Base-by-base conservation (phyloP, 2,329 filamentous ascomycete species). In the Aspergillus pseudonomiae region DNA sequence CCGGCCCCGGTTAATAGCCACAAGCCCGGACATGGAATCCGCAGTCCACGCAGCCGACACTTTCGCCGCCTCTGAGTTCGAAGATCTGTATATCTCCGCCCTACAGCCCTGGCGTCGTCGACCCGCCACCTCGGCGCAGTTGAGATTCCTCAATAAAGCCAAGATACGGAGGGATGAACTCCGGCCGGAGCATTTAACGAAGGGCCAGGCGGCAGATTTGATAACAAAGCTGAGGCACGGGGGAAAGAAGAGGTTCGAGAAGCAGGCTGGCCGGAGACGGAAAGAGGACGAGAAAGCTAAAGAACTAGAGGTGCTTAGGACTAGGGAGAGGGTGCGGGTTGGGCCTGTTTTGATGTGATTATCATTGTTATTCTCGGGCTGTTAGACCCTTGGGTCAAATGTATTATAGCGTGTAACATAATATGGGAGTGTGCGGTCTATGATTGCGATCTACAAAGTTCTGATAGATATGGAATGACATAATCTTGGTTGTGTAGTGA, bases 211-310 rank as follows among this genome's bases (percentile, higher is more conserved):
- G 5, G 85, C 85, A 5, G 94, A 97, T 75, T 94, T 96, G 90
- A 96, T 98, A 67, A 96, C 92, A 9, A 96, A 96, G 77, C 74
- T 97, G 65, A 94, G 90, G 76, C 91, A 95, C 74, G 94, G 94
- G 0, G 92, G 91, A 1, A 83, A 86, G 82, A 76, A 91, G 79
- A 66, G 87, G 80, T 80, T 93, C 85, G 62, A 82, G 85, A 71
- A 81, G 79, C 60, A 64, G 30, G 65, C 62, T 57, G 63, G 65
- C 19, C 67, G 67, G 32, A 54, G 58, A 34, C 34, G 67, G 32
- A 63, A 62, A 28, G 62, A 65, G 32, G 59, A 59, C 21, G 60
- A 67, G 21, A 65, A 61, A 14, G 52, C 60, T 32, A 32, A 26
- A 28, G 59, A 61, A 21, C 10, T 62, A 11, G 63, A 56, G 32